phyloP scores from a whole-genome alignment of 202 grass and related monocot species.

The Alloteropsis angusta region DNA sequence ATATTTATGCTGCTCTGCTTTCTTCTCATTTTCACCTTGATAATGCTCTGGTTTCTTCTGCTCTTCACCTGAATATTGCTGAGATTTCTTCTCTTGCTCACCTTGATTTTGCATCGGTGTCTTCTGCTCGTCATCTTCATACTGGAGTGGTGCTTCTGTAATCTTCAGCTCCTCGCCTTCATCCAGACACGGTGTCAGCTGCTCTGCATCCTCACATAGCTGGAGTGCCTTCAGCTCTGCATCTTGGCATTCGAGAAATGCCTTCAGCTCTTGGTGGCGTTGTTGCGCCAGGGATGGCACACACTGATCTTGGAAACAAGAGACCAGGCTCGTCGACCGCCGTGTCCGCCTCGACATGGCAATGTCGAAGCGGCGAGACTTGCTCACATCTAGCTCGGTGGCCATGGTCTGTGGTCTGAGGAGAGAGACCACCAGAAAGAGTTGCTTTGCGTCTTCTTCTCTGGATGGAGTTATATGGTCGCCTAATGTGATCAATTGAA shows the following conservation, averaged over 20 bases:
- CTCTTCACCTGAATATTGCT: not conserved
- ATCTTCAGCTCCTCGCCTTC: constrained; percentile 11
- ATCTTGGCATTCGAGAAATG: constrained; percentile 31
- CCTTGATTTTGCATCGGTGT: constrained; percentile 10
- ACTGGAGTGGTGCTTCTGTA: constrained; percentile 1
- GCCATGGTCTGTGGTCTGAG: constrained; percentile 51
- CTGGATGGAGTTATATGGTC: constrained; percentile 37
- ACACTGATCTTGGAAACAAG: constrained; percentile 37
- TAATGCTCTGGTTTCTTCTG: not conserved
- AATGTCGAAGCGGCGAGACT: constrained; percentile 56
- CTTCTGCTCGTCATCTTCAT: constrained; percentile 16
- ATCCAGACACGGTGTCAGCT: not conserved
- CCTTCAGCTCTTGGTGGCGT: constrained; percentile 30
- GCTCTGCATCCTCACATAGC: constrained; percentile 12
- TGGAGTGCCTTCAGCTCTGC: constrained; percentile 10
- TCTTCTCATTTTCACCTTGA: constrained; percentile 21
- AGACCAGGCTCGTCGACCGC: constrained; percentile 25
- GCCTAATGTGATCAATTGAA: constrained; percentile 23
- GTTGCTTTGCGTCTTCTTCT: constrained; percentile 25
- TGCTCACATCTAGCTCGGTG: constrained; percentile 39
- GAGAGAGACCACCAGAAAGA: constrained; percentile 27
- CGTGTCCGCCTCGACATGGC: constrained; percentile 78
- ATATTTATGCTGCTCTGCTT: not conserved
- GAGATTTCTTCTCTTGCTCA: not conserved
- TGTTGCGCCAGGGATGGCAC: constrained; percentile 10